These are phyloP conservation scores for Cyclotella baltica DNA, from an alignment of 108 stramenopile species.

Conservation along the genomic window DNA sequence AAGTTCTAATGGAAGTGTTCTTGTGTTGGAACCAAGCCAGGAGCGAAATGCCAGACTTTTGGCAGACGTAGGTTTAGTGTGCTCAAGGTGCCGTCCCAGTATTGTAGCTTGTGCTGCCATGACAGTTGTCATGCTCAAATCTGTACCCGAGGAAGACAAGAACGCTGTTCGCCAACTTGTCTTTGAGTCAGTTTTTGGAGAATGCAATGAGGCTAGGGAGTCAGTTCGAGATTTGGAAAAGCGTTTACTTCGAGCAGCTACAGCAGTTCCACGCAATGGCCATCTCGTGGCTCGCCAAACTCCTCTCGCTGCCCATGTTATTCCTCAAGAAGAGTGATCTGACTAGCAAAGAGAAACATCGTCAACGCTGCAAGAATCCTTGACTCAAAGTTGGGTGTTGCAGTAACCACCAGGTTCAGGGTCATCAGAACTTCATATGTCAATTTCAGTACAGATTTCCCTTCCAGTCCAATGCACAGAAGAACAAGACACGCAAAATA, in stretches of 20 bases:
- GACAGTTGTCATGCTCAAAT: slow-evolving; percentile 10
- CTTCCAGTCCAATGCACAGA: not conserved
- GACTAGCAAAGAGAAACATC: not conserved
- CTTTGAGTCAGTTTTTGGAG: slow-evolving; percentile 23
- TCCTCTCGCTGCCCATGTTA: not conserved
- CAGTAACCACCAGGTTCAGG: not conserved
- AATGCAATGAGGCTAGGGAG: not conserved
- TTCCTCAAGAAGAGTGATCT: not conserved
- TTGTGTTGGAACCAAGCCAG: slow-evolving; percentile 15
- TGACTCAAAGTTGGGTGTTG: not conserved
- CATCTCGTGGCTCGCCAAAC: not conserved
- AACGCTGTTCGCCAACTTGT: slow-evolving; percentile 19
- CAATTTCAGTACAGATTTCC: not conserved
- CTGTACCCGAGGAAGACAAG: not conserved
- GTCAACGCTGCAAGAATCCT: not conserved
- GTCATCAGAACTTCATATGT: not conserved
- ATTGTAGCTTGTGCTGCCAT: slow-evolving; percentile 38
- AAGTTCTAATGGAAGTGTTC: not conserved
- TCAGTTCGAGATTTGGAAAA: slow-evolving; percentile 17
- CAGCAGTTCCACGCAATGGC: not conserved
- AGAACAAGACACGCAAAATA: not conserved
- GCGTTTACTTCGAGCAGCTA: not conserved
- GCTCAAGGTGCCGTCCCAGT: slow-evolving; percentile 16
- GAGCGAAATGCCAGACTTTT: slow-evolving; percentile 30
- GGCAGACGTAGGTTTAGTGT: slow-evolving; percentile 13